These are phyloP conservation scores for Aeminium ludgeri DNA, from an alignment of 495 filamentous ascomycete genomes.

Conservation along the genomic window DNA sequence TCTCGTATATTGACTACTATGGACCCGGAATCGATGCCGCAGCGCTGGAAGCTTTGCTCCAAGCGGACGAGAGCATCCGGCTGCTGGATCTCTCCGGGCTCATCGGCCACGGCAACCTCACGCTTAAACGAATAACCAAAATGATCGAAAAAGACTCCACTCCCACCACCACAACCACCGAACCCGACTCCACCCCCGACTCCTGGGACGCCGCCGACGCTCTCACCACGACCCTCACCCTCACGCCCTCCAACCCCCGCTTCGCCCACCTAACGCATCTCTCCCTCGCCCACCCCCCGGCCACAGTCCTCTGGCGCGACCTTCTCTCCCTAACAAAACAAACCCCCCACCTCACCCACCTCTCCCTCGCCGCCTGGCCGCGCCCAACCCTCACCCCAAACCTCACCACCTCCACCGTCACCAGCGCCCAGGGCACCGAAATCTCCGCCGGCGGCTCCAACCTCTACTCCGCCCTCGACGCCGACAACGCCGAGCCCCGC, in stretches of 20 bases:
- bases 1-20: constrained; percentile 10
- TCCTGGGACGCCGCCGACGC: constrained; percentile 9
- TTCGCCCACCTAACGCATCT: constrained; percentile 10
- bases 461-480: constrained; percentile 46
- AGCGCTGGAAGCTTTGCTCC: constrained; percentile 3
- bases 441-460: constrained; percentile 46
- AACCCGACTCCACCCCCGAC: neutral
- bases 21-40: constrained; percentile 5
- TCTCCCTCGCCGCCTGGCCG: constrained; percentile 57
- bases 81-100: constrained; percentile 11
- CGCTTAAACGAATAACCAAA: constrained; percentile 3
- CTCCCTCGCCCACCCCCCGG: constrained; percentile 9
- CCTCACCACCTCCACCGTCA: constrained; percentile 33
- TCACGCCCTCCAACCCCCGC: neutral
- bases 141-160: neutral
- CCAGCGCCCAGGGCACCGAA: constrained; percentile 29
- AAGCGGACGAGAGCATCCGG: constrained; percentile 1
- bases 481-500: constrained; percentile 55
- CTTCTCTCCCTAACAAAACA: constrained; percentile 10
- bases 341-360: constrained; percentile 30
- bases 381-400: constrained; percentile 51
- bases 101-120: constrained; percentile 10
- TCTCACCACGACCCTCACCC: neutral
- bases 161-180: neutral
- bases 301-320: constrained; percentile 12